Evolutionary conservation across 2,329 filamentous ascomycete species (phyloP).

Genomic region (Pseudopithomyces maydicus): DNA sequence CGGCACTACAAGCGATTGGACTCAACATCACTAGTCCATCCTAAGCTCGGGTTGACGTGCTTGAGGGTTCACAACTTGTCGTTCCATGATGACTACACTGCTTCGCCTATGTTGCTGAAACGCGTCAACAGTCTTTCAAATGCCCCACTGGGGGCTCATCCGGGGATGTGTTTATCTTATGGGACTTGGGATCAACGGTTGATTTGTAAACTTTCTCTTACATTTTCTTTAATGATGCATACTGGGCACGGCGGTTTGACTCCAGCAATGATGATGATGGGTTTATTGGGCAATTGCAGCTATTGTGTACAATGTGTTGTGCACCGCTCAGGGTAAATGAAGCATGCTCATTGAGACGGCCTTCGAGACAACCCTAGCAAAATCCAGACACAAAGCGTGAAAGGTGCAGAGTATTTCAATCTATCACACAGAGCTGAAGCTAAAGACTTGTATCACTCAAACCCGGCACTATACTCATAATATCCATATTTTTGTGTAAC

Average conservation of each 20-base stretch:
- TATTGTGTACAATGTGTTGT: not conserved
- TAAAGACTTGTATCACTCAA: no score
- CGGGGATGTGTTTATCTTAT: not conserved
- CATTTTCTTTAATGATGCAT: not conserved
- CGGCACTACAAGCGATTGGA: slow-evolving; percentile 32
- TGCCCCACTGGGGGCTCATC: not conserved
- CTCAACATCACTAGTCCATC: slow-evolving; percentile 27
- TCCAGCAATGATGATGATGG: no score
- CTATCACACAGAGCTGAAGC: no score
- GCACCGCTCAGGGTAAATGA: not conserved
- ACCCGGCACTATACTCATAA: no score
- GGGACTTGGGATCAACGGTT: not conserved
- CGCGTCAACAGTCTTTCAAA: not conserved
- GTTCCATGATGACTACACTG: not conserved
- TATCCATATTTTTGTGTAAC: no score
- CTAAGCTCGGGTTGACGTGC: not conserved
- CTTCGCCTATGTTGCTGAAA: not conserved
- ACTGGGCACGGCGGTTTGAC: slow-evolving; percentile 11
- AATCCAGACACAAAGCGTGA: no score
- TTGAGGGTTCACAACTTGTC: not conserved
- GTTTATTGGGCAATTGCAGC: no score
- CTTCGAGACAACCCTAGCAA: no score
- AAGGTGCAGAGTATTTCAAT: no score
- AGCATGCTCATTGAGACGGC: not conserved
- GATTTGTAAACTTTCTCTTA: slow-evolving; percentile 4